Base-by-base conservation (phyloP, 331 rosid species). In the Spiraea crenata region DNA sequence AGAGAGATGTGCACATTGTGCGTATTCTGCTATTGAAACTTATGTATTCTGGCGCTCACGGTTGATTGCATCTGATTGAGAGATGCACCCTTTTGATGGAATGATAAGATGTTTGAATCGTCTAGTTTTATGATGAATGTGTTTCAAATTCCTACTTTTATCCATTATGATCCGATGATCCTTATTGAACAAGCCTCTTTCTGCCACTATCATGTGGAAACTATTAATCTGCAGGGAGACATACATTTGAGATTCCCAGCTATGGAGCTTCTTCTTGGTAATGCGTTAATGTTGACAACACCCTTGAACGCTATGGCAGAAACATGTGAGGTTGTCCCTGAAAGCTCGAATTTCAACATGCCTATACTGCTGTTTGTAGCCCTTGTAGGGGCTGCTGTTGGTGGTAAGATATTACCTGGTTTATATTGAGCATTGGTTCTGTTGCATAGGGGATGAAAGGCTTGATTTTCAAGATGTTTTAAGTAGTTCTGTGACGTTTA, bases 351-450 rank as follows among this genome's bases (percentile, higher is more conserved):
- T 57, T 86, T 89, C 83, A 89, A 79, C 83, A 95, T 95, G 99
- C 99, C 99, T 57, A 58, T 95, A 74, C 79, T 91, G 67, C 86
- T 95, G 35, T 75, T 76, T 15, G 95, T 95, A 34, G 95, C 99
- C 63, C 95, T 95, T 74, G 56, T 95, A 59, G 99, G 99, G 75
- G 99, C 99, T 65, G 85, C 96, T 42, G 99, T 95, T 46, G 99
- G 99, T 87, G 97, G 97, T 95, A 81, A 81, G 79, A 75, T 62
- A 37, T 62, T 65, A 58, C 69, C 11, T 71, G 49, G 68, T 81
- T 67, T 66, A 56, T 40, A 14, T 56, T 66, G 47, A 48, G 66
- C 65, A 52, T 69, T 56, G 35, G 41, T 71, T 47, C 39, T 31
- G 35, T 5, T 47, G 13, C 52, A 10, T 41, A 41, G 35, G 46